Evolutionary conservation across 1,284 basidiomycete genomes (phyloP), one percentile per base, ranked within the genome.

Genomic region (Phlebopus sp.): DNA sequence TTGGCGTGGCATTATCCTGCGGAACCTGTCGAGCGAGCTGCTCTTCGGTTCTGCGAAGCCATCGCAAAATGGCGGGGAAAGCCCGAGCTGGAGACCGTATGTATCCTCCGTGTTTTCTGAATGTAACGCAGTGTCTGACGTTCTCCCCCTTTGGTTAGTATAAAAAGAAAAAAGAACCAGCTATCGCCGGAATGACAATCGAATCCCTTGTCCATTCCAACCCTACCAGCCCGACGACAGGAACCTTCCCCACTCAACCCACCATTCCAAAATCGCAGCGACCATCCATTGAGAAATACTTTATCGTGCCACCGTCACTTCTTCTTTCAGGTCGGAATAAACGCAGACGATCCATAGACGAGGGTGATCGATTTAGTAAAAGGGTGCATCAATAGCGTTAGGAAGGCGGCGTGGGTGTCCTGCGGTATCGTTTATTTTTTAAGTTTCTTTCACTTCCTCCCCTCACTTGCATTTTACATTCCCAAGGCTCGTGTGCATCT

Each of bases 61-160:
- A 75, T 90, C 38, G 79, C 84, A 1, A 77, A 77, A 44, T 91
- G 89, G 88, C 71, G 86, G 53, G 89, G 88, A 5, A 86, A 84
- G 57, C 88, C 88, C 19, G 87, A 90, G 55, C 72, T 91, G 8
- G 86, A 90, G 66, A 86, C 79, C 5, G 88, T 90, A 55, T 57
- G 78, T 59, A 32, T 31, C 18, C 11, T 37, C 27, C n/a, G 21
- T 5, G 10, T 17, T 11, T 15, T 15, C 38, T 18, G 6, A 43
- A 41, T 37, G 42, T 42, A 17, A 47, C n/a, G 37, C 39, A 37
- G 56, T 43, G 51, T 36, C 42, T 37, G 47, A 51, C 36, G 25
- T 37, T 50, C 55, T 52, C 40, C 49, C 37, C 2, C 9, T 29
- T 29, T 29, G 27, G n/a, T n/a, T 55, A 84, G 81, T 82, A 81